Percentiles rank a stretch among this genome's conserved stretches.
Evolutionary conservation across 495 filamentous ascomycete species (phyloP).

Genomic region (Penicillium fimorum): DNA sequence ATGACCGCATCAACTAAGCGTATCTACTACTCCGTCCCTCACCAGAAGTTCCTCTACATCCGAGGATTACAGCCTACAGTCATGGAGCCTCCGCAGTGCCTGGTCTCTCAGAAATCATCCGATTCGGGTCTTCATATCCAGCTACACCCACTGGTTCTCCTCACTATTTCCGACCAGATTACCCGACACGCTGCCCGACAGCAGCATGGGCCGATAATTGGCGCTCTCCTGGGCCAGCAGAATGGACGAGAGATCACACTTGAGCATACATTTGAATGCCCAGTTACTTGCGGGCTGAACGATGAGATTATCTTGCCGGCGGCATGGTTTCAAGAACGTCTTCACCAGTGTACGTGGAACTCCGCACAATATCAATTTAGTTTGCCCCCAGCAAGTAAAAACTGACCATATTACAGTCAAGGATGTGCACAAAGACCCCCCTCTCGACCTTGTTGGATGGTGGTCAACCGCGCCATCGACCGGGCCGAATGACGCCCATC

Average conservation of each 20-base stretch:
- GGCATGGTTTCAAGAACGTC: conserved; percentile 72
- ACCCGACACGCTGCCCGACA: conserved; percentile 81
- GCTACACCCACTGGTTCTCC: conserved; percentile 89
- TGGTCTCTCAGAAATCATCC: conserved; percentile 66
- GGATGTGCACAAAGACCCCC: conserved; percentile 79
- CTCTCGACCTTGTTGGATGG: conserved; percentile 90
- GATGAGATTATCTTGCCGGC: conserved; percentile 57
- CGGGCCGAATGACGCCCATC: conserved; percentile 63
- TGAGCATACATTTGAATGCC: conserved; percentile 88
- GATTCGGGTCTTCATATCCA: conserved; percentile 77
- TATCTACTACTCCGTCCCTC: conserved; percentile 8
- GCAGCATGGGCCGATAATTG: conserved; percentile 73
- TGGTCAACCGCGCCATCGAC: conserved; percentile 77
- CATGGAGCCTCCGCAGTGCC: conserved; percentile 41
- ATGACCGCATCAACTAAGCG: conserved; percentile 20
- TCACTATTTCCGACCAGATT: conserved; percentile 96
- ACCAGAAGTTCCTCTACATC: conserved; percentile 1
- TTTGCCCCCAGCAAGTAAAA: not conserved
- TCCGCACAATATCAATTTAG: not conserved
- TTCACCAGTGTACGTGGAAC: conserved; percentile 73
- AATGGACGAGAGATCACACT: conserved; percentile 87
- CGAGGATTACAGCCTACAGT: conserved; percentile 16
- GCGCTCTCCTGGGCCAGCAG: conserved; percentile 84
- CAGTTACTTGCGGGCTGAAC: conserved; percentile 44
- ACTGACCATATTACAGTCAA: conserved; percentile 57